A percentile compares a stretch with the other conserved stretches of the same genome.
Evolutionary conservation across 768 basidiomycete species (phyloP).

Genomic region (Amanita polypyramis): DNA sequence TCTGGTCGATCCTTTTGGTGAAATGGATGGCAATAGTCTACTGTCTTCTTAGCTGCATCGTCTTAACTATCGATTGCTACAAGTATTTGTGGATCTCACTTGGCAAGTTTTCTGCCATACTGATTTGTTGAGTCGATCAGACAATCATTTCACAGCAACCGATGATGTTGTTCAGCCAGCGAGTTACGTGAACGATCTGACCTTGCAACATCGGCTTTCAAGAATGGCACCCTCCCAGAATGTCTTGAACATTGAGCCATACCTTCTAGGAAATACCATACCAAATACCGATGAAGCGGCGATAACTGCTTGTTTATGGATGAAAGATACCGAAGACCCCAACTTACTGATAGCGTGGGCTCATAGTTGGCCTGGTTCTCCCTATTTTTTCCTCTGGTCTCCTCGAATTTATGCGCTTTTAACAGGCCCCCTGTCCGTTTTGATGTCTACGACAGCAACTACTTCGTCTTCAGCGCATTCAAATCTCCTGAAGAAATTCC

Average conservation of each 20-base stretch:
- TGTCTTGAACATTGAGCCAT: slow-evolving; percentile 23
- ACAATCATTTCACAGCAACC: neutral
- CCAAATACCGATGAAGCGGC: slow-evolving; percentile 5
- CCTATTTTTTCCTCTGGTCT: neutral
- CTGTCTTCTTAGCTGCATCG: slow-evolving; percentile 28
- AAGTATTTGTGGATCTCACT: slow-evolving; percentile 7
- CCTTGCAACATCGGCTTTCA: slow-evolving; percentile 23
- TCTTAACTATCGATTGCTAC: slow-evolving; percentile 25
- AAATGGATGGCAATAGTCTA: slow-evolving; percentile 27
- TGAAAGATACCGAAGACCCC: slow-evolving; percentile 22
- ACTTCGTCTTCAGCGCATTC: slow-evolving; percentile 16
- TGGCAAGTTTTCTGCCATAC: neutral
- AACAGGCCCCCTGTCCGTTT: slow-evolving; percentile 38
- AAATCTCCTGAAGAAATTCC: slow-evolving; percentile 18
- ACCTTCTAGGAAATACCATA: slow-evolving; percentile 16
- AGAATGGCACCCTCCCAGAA: slow-evolving; percentile 22
- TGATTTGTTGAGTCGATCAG: neutral
- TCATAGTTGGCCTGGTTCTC: slow-evolving; percentile 32
- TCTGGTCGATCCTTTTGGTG: slow-evolving; percentile 19
- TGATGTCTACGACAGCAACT: slow-evolving; percentile 27
- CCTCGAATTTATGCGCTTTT: neutral
- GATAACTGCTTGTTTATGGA: slow-evolving; percentile 44
- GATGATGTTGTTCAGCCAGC: neutral
- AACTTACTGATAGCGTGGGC: slow-evolving; percentile 25
- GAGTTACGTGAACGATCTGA: slow-evolving; percentile 12